Evolutionary conservation across 345 rosid species (phyloP), one percentile per base, ranked within the genome.

Genomic region (Eucalyptus tenuipes): DNA sequence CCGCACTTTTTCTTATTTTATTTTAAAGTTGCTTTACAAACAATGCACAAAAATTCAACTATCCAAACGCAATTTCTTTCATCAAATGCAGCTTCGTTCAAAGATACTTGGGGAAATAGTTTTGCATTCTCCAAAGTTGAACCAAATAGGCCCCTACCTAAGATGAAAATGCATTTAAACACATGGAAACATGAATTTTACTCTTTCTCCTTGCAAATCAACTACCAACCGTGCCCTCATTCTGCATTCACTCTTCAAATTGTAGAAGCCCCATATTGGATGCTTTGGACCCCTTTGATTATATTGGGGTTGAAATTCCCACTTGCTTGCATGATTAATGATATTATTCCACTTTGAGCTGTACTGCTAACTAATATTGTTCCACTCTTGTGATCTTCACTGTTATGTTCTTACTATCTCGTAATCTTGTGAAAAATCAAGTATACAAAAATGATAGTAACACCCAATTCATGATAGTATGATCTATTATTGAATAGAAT

Each of bases 381-480:
- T 22, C 61, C 5, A 55, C 13, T 55, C 61, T 55, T 55, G 61
- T 20, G 61, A 55, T 55, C 61, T 55, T 55, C 12, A 55, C 10
- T 55, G 12, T 22, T 55, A 29, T 10, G 1, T 10, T 55, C 61
- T 55, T 55, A 24, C 1, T 55, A 0, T 24, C 25, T 4, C 0
- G 1, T 55, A 55, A 24, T 24, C 13, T 3, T 55, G 61, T 55
- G 61, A 4, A 55, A 55, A 55, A 4, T 55, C 61, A 55, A 55
- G 29, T 55, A 55, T 1, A 4, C 61, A 55, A 55, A 24, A 55
- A 24, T 55, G 59, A 55, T 55, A 55, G 13, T 4, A 55, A 12
- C 61, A 55, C 27, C 13, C 0, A 2, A 53, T 53, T 53, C 25
- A 4, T 3, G 0, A 20, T 53, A 53, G 10, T 22, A 49, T 4